Base-by-base conservation (phyloP, 331 rosid species). In the Quercus tomentella region DNA sequence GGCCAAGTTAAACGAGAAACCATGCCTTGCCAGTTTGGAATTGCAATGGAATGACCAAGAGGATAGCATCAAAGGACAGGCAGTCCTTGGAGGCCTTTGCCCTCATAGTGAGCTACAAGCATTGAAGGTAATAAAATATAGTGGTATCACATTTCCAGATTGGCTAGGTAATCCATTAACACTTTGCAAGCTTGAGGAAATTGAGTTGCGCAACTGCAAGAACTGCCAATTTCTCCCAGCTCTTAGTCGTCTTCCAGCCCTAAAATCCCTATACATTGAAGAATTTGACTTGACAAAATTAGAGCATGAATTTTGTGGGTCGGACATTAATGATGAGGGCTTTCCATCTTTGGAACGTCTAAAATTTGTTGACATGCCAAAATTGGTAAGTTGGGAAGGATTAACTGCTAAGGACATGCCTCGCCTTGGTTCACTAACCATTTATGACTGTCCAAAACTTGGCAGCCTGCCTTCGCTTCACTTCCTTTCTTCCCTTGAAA, bases 301-400 rank as follows among this genome's bases (percentile, higher is more conserved):
- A 18, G 45, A 60, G 1, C 11, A 10, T 15, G 70, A 15, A 28
- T 18, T 57, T 26, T 8, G 10, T 6, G n/a, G 26, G 23, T 35
- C 7, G 7, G 7, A 5, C 41, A 4, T 2, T 4, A n/a, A n/a
- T 41, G 2, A n/a, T 41, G 2, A 22, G 6, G 56, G 63, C 57
- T 76, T 76, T 63, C 79, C 79, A 25, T 63, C 61, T 41, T 61
- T 76, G 60, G 18, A 61, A 12, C 4, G 43, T 22, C 72, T 76
- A 23, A 16, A 3, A 60, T 41, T 75, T 7, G 2, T 15, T 4
- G 17, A 43, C 7, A 43, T 76, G 79, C 72, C 20, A 2, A 43
- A 61, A 4, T 41, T 76, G 45, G 12, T 16, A 6, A 17, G 8
- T 2, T 76, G 72, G 72, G 17, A 5, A 2, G 72, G 25, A 41